Percentiles rank a stretch among this genome's conserved stretches.
Conservation (phyloP, 495 filamentous ascomycete species). For the Clavariopsis aquatica region DNA sequence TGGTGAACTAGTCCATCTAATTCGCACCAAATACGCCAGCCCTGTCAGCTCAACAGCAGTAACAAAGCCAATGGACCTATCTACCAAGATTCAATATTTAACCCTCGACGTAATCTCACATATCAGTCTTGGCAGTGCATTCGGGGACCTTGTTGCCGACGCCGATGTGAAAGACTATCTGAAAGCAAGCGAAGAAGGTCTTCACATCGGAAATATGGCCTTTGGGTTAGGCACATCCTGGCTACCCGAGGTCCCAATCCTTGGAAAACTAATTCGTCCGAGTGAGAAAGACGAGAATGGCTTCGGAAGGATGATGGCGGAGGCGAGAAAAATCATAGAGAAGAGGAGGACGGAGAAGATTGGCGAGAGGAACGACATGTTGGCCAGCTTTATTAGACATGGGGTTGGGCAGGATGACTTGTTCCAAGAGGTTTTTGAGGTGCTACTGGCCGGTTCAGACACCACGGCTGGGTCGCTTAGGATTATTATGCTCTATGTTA, state of each 20-base stretch:
- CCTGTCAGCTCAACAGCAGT: slow-evolving; percentile 15
- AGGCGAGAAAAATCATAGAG: slow-evolving; percentile 17
- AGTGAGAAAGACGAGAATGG: slow-evolving; percentile 28
- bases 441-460: slow-evolving; percentile 38
- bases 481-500: slow-evolving; percentile 32
- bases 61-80: slow-evolving; percentile 48
- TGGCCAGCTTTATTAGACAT: slow-evolving; percentile 47
- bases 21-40: slow-evolving; percentile 43
- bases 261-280: slow-evolving; percentile 30
- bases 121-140: slow-evolving; percentile 49
- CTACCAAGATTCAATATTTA: slow-evolving; percentile 47
- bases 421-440: slow-evolving; percentile 43
- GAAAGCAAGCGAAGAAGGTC: slow-evolving; percentile 42
- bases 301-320: slow-evolving; percentile 35
- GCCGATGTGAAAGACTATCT: slow-evolving; percentile 55
- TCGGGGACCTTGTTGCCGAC: slow-evolving; percentile 50
- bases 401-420: slow-evolving; percentile 45
- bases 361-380: slow-evolving; percentile 43
- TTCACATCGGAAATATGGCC: slow-evolving; percentile 22
- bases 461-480: slow-evolving; percentile 31
- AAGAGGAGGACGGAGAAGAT: slow-evolving; percentile 24
- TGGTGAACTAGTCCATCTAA: slow-evolving; percentile 34
- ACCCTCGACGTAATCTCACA: slow-evolving; percentile 52
- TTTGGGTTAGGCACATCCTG: slow-evolving; percentile 25
- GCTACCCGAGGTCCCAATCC: slow-evolving; percentile 28